Evolutionary conservation across 805 yeast species (phyloP).

Genomic region (Starmerella sirachaensis): DNA sequence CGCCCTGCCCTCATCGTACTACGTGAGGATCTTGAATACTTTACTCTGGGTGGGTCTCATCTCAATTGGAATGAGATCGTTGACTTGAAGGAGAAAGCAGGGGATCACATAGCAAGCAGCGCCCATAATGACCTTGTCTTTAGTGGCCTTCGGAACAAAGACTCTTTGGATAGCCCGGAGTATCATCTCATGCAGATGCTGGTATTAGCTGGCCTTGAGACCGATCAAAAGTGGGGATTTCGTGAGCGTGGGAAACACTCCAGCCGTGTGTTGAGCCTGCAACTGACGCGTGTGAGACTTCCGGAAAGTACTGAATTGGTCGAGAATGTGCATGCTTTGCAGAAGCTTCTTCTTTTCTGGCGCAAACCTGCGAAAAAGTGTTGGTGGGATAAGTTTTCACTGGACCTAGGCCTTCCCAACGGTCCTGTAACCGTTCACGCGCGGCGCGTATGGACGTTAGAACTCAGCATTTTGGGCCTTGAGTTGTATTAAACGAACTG

Average conservation of each 20-base stretch:
- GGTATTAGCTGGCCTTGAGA: conserved; percentile 71
- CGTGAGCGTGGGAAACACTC: conserved; percentile 78
- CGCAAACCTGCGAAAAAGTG: conserved; percentile 96
- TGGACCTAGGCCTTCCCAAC: conserved; percentile 27
- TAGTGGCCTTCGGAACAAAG: conserved; percentile 47
- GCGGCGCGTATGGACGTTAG: conserved; percentile 94
- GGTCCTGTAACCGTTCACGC: conserved; percentile 56
- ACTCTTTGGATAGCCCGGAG: conserved; percentile 65
- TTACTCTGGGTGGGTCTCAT: conserved; percentile 61
- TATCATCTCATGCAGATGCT: conserved; percentile 91
- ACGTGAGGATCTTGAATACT: conserved; percentile 88
- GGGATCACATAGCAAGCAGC: conserved; percentile 48
- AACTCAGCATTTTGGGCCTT: conserved; percentile 82
- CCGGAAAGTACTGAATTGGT: conserved; percentile 11
- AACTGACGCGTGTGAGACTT: conserved; percentile 42
- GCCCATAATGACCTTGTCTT: conserved; percentile 39
- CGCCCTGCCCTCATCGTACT: conserved; percentile 86
- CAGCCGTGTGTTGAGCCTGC: conserved; percentile 75
- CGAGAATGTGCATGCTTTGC: conserved; percentile 27
- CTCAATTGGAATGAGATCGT: conserved; percentile 44
- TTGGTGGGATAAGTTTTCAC: conserved; percentile 68
- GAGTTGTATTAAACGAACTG: too few species aligned
- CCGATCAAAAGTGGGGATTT: conserved; percentile 70
- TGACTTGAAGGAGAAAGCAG: conserved; percentile 59
- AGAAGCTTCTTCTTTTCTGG: conserved; percentile 81